Conservation (phyloP, 106 monocot genomes). For the Chionographis japonica region DNA sequence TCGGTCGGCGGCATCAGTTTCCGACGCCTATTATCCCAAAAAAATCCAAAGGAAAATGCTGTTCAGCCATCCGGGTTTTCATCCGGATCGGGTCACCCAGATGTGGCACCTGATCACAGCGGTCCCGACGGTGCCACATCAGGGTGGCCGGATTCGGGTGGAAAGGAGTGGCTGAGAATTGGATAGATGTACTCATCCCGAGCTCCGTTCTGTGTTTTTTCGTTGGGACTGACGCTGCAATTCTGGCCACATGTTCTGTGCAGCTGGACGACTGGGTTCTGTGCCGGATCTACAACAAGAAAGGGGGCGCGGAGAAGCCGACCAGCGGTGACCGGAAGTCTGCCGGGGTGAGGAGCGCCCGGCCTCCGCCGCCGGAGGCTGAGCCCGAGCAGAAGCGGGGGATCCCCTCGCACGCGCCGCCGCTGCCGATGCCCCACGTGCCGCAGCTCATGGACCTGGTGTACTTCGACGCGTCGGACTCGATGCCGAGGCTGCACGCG, state of each 20-base stretch:
- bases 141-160: too few relatives aligned
- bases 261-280: slow-evolving; percentile 91
- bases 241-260: neutral
- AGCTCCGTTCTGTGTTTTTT: too few relatives aligned
- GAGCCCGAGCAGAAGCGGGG: slow-evolving; percentile 4
- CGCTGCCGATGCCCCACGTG: neutral
- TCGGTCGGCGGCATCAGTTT: too few relatives aligned
- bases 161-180: too few relatives aligned
- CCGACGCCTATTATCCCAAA: too few relatives aligned
- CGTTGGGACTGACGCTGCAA: too few relatives aligned
- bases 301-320: slow-evolving; percentile 33
- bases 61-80: too few relatives aligned
- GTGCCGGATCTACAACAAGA: slow-evolving; percentile 88
- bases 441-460: slow-evolving; percentile 16
- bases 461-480: slow-evolving; percentile 42
- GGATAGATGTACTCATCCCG: too few relatives aligned
- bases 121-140: too few relatives aligned
- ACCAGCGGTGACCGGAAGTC: neutral
- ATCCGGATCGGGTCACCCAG: too few relatives aligned
- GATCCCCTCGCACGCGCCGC: neutral
- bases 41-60: too few relatives aligned
- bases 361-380: neutral
- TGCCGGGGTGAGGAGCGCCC: neutral
- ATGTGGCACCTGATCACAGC: too few relatives aligned
- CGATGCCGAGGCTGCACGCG: slow-evolving; percentile 20